Percentiles rank a stretch among this genome's conserved stretches.
Conservation (phyloP, 2,329 filamentous ascomycete species). For the Blastomyces parvus region DNA sequence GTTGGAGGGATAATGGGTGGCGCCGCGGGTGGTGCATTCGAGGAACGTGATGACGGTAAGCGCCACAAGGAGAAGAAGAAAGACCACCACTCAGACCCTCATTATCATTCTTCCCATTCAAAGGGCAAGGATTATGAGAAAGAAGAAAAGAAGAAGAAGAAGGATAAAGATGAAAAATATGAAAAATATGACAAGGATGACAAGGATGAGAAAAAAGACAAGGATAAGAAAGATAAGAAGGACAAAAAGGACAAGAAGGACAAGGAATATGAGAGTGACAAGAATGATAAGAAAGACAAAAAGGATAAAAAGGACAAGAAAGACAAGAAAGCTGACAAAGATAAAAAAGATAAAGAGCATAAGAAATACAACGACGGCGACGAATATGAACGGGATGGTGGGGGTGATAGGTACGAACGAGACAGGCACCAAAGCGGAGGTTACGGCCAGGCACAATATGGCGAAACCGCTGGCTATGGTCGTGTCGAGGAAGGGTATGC, state of each 20-base stretch:
- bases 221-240: slow-evolving; percentile 9
- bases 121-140: not conserved
- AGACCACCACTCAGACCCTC: not conserved
- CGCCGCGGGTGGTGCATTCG: slow-evolving; percentile 53
- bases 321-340: slow-evolving; percentile 7
- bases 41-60: slow-evolving; percentile 48
- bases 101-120: not conserved
- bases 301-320: slow-evolving; percentile 14
- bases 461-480: slow-evolving; percentile 6
- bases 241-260: not conserved
- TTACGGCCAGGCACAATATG: slow-evolving; percentile 9
- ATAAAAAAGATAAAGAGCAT: slow-evolving; percentile 12
- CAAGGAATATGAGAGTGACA: not conserved
- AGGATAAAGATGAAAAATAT: slow-evolving; percentile 7
- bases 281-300: slow-evolving; percentile 7
- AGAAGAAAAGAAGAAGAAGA: slow-evolving; percentile 12
- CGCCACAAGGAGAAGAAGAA: slow-evolving; percentile 32
- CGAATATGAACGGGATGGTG: slow-evolving; percentile 14
- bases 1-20: slow-evolving; percentile 57
- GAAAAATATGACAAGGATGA: slow-evolving; percentile 6
- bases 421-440: slow-evolving; percentile 8
- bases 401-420: slow-evolving; percentile 13
- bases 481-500: slow-evolving; percentile 9
- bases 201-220: slow-evolving; percentile 8
- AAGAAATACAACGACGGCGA: slow-evolving; percentile 13